Conservation (phyloP, 2,329 filamentous ascomycete genomes). For the Bipolaris zeicola region DNA sequence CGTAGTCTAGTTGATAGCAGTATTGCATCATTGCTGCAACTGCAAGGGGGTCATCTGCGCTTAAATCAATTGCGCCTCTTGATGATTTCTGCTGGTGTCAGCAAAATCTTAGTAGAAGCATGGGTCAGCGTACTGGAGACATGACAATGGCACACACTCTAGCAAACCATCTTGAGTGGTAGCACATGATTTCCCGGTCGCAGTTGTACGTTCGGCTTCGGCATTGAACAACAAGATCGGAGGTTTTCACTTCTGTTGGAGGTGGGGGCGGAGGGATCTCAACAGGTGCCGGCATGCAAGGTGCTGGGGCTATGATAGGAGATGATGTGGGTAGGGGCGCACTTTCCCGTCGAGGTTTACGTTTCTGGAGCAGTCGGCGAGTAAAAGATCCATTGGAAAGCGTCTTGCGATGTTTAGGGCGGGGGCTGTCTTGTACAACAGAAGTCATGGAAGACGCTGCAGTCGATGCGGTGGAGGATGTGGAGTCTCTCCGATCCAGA, state of each 20-base stretch:
- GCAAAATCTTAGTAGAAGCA: background rate
- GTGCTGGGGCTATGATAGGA: background rate
- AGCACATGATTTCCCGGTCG: slow-evolving; percentile 38
- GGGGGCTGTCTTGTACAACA: slow-evolving; percentile 1
- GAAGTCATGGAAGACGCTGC: slow-evolving; percentile 22
- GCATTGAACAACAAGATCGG: slow-evolving; percentile 38
- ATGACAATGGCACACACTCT: slow-evolving; percentile 36
- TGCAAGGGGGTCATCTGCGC: slow-evolving; percentile 37
- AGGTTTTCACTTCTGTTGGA: slow-evolving; percentile 25
- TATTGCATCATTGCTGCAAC: slow-evolving; percentile 45
- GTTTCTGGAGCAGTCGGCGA: slow-evolving; percentile 22
- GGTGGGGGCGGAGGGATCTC: slow-evolving; percentile 1
- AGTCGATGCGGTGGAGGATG: slow-evolving; percentile 18
- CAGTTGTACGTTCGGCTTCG: slow-evolving; percentile 38
- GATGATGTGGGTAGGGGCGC: slow-evolving; percentile 4
- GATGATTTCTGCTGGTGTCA: slow-evolving; percentile 29
- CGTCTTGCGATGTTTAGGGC: slow-evolving; percentile 20
- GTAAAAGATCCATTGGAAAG: slow-evolving; percentile 19
- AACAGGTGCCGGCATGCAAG: background rate
- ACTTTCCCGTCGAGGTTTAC: slow-evolving; percentile 1
- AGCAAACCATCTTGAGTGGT: slow-evolving; percentile 39
- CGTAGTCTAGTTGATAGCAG: slow-evolving; percentile 40
- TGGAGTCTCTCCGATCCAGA: slow-evolving; percentile 18
- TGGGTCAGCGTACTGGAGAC: slow-evolving; percentile 20
- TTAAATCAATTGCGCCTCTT: slow-evolving; percentile 36